Evolutionary conservation across 805 yeast species (phyloP).

Genomic region (Pichia membranifaciens): DNA sequence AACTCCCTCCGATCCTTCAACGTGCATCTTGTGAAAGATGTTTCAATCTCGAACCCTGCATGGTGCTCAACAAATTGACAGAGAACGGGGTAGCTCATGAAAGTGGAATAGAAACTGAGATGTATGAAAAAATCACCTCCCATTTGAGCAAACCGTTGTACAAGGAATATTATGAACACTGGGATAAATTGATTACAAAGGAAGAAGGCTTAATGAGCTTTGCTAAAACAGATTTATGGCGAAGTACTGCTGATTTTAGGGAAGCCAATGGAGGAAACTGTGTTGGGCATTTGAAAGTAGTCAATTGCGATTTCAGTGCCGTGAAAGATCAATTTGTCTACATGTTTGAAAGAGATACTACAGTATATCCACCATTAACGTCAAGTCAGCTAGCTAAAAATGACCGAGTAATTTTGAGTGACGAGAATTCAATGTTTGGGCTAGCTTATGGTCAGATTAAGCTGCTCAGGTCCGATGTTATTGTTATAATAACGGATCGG

Average conservation of each 20-base stretch:
- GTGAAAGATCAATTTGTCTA: conserved; percentile 34
- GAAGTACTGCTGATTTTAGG: conserved; percentile 48
- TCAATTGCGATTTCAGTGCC: conserved; percentile 18
- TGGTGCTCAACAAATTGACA: conserved; percentile 53
- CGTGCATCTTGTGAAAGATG: conserved; percentile 60
- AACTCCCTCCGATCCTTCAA: conserved; percentile 48
- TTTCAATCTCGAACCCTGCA: conserved; percentile 49
- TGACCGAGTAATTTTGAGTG: conserved; percentile 72
- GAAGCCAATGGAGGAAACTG: conserved; percentile 58
- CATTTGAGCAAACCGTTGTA: conserved; percentile 44
- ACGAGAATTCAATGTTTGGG: conserved; percentile 64
- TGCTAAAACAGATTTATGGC: conserved; percentile 63
- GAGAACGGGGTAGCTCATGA: conserved; percentile 54
- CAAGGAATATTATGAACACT: conserved; percentile 53
- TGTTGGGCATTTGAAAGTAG: conserved; percentile 45
- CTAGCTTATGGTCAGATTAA: conserved; percentile 58
- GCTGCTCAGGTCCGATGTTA: conserved; percentile 34
- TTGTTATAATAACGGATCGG: conserved; percentile 50
- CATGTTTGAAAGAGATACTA: conserved; percentile 39
- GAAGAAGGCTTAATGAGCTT: conserved; percentile 60
- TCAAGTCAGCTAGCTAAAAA: conserved; percentile 46
- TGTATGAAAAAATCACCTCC: conserved; percentile 43
- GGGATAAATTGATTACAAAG: conserved; percentile 67
- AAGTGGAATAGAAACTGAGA: conserved; percentile 46
- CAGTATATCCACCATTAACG: conserved; percentile 17